A percentile compares a stretch with the other conserved stretches of the same genome.
Evolutionary conservation across 306 rosid species (phyloP).

Genomic region (Gastrolobium bilobum): DNA sequence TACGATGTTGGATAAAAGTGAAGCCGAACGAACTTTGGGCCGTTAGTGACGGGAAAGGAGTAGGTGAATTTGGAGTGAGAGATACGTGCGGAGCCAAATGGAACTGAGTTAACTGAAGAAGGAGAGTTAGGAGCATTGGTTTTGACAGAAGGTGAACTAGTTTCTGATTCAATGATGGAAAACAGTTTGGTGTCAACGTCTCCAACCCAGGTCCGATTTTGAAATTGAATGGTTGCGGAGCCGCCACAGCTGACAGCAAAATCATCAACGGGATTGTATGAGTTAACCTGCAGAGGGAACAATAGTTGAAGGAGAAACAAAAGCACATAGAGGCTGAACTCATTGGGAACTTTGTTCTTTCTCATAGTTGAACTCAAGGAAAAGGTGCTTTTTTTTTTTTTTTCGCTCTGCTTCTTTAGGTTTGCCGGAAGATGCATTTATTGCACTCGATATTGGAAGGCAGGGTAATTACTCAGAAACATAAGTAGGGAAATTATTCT

Average conservation of each 20-base stretch:
- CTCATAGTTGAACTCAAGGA: too few species aligned
- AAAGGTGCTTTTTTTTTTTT: too few species aligned
- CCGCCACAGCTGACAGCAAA: constrained; percentile 25
- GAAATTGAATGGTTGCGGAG: neutral
- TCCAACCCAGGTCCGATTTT: neutral
- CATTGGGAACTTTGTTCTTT: neutral
- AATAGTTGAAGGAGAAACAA: neutral
- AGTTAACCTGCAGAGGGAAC: neutral
- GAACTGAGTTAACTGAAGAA: neutral
- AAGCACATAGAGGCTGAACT: neutral
- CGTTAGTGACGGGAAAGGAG: constrained; percentile 20
- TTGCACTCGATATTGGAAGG: too few species aligned
- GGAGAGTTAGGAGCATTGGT: neutral
- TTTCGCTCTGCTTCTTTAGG: too few species aligned
- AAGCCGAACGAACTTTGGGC: constrained; percentile 57
- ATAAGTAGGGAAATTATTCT: too few species aligned
- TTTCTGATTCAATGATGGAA: neutral
- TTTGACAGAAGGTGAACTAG: neutral
- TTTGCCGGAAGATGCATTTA: too few species aligned
- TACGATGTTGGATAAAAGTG: constrained; percentile 38
- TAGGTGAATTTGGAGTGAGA: constrained; percentile 27
- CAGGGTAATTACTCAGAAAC: too few species aligned
- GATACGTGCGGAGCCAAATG: constrained; percentile 7
- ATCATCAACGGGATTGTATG: neutral
- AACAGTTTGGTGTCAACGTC: neutral